Conservation (phyloP, 306 rosid species). For the Luffa acutangula region DNA sequence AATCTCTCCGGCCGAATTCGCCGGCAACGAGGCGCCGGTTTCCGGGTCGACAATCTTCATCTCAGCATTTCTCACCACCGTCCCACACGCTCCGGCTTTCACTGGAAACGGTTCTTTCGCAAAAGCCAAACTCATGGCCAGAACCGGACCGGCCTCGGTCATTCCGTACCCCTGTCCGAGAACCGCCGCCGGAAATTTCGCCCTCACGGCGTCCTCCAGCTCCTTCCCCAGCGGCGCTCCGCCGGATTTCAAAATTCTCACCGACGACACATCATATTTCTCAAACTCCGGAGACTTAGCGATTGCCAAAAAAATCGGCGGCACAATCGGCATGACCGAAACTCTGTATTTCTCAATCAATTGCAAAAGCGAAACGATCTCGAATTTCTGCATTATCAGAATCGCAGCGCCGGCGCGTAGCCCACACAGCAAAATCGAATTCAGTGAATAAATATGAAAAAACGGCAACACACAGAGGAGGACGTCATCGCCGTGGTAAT, state of each 20-base stretch:
- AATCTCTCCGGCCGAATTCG: slow-evolving; percentile 61
- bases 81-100: slow-evolving; percentile 61
- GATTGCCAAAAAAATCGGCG: slow-evolving; percentile 52
- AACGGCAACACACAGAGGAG: slow-evolving; percentile 59
- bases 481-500: slow-evolving; percentile 36
- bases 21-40: slow-evolving; percentile 54
- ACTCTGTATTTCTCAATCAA: slow-evolving; percentile 35
- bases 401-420: slow-evolving; percentile 54
- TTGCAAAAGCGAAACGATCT: slow-evolving; percentile 28
- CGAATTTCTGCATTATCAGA: slow-evolving; percentile 57
- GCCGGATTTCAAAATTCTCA: slow-evolving; percentile 47
- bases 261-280: slow-evolving; percentile 42
- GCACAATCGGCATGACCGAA: slow-evolving; percentile 42
- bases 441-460: slow-evolving; percentile 63
- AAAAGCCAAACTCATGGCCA: slow-evolving; percentile 47
- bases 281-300: slow-evolving; percentile 37
- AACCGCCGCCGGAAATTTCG: slow-evolving; percentile 52
- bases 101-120: slow-evolving; percentile 30
- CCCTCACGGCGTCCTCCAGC: slow-evolving; percentile 37
- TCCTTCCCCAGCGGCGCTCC: slow-evolving; percentile 82
- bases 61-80: slow-evolving; percentile 66
- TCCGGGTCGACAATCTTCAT: slow-evolving; percentile 59
- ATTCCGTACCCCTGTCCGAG: slow-evolving; percentile 90
- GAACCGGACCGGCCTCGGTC: slow-evolving; percentile 86
- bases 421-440: slow-evolving; percentile 62